Evolutionary conservation across 2,329 filamentous ascomycete species (phyloP), one percentile per base, ranked within the genome.

Genomic region (Teratosphaeria gauchensis): DNA sequence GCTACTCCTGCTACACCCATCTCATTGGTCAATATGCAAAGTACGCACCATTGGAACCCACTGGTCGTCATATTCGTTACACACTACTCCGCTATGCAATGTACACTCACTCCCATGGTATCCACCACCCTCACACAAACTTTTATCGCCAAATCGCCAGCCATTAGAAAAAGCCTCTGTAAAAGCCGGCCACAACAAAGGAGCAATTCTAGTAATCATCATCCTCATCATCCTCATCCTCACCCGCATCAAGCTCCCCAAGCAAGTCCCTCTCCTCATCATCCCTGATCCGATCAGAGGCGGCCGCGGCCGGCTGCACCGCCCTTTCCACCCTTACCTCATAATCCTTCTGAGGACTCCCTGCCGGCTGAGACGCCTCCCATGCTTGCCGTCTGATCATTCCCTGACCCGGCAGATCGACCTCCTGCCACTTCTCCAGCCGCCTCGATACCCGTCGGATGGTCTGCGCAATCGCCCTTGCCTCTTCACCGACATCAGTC

Each of bases 401-500:
- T 8, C 63, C 63, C 51, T 65, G 66, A 0, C 67, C 71, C 0
- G 63, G 67, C 51, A 66, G 63, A n/a, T 71, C 68, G 11, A 30
- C 56, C 1, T 76, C 75, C 54, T 84, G 80, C 89, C 89, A 92
- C 33, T 89, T 81, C 56, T 81, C 76, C n/a, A 92, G 75, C 48
- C 89, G 80, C 31, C 89, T 80, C 21, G 79, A 76, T 1, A 81
- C 79, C 16, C 87, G 81, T 56, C 85, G 78, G 19, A 92, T 74
- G 7, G 88, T 82, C 11, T 87, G 83, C 3, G 84, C 82, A 59
- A 89, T 86, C 1, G 83, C 79, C 57, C 81, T 80, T 5, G 84
- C 79, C 71, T 92, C 88, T 71, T 92, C 89, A 51, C 89, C 89
- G 64, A 85, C 88, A 73, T 92, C 89, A 61, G 90, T 86, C 0